Evolutionary conservation across 192 early-diverging fungal species (phyloP).

Genomic region (Backusella tarrabulga): DNA sequence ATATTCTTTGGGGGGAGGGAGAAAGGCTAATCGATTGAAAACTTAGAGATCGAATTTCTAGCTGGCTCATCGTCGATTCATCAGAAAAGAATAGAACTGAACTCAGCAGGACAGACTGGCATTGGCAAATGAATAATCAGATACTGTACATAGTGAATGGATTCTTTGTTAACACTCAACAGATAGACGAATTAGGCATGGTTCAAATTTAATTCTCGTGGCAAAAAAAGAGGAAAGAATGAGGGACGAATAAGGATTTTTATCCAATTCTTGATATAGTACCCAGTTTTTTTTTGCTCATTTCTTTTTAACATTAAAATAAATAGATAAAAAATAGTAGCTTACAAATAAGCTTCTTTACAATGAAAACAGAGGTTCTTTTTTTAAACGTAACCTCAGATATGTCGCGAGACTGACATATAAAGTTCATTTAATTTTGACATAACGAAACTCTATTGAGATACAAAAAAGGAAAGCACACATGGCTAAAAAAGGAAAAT

Average conservation of each 20-base stretch:
- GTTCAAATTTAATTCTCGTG: background rate
- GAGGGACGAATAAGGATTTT: background rate
- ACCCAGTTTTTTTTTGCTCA: background rate
- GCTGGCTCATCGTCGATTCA: background rate
- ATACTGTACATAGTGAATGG: background rate
- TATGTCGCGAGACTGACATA: background rate
- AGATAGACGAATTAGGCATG: background rate
- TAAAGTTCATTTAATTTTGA: background rate
- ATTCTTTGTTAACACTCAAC: background rate
- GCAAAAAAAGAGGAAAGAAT: background rate
- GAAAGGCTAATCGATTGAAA: background rate
- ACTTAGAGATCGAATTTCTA: background rate
- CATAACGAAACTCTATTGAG: background rate
- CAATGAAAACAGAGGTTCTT: background rate
- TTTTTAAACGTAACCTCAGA: background rate
- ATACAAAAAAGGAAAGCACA: background rate
- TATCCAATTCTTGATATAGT: background rate
- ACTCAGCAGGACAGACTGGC: background rate
- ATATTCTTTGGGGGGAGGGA: background rate
- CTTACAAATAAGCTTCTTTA: background rate
- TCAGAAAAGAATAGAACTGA: background rate
- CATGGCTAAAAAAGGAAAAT: conserved; percentile 5
- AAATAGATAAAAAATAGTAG: background rate
- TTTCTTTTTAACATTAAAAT: background rate
- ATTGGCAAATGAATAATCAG: background rate